These are phyloP conservation scores for Fraxinus quadrangulata DNA, from an alignment of 257 asterid genomes.

Conservation along the genomic window DNA sequence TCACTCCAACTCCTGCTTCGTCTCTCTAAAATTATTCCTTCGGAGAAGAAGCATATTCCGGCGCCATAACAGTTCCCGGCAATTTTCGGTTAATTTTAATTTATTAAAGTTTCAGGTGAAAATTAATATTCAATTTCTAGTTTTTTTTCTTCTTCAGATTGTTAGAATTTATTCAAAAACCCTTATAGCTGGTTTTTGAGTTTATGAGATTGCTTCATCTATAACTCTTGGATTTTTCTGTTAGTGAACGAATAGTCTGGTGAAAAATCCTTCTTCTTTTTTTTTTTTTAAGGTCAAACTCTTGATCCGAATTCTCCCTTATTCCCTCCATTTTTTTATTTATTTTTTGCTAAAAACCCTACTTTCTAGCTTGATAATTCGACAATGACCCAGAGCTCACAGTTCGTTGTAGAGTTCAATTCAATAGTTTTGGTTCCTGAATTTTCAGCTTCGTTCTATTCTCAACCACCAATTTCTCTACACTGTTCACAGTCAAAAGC, in stretches of 20 bases:
- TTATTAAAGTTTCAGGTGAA: not conserved
- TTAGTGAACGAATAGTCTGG: not conserved
- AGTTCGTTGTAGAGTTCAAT: not conserved
- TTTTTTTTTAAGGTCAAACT: not conserved
- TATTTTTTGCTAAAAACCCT: not conserved
- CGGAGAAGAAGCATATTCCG: slow-evolving; percentile 28
- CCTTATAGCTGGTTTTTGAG: not conserved
- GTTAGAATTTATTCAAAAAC: not conserved
- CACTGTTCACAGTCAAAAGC: not conserved
- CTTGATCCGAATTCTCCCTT: not conserved
- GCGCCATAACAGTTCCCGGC: slow-evolving; percentile 22
- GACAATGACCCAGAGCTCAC: not conserved
- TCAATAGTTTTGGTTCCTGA: not conserved
- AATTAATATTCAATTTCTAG: not conserved
- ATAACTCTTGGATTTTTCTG: not conserved
- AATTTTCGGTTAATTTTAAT: not conserved
- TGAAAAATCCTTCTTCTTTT: too few relatives aligned
- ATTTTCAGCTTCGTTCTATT: not conserved
- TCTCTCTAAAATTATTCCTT: not conserved
- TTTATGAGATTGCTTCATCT: not conserved
- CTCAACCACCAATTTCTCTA: too few relatives aligned
- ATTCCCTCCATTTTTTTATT: not conserved
- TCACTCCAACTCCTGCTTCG: slow-evolving; percentile 15
- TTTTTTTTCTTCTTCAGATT: not conserved
- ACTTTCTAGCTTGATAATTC: not conserved